Base-by-base conservation (phyloP, 306 rosid genomes). In the Adenanthera pavonina region DNA sequence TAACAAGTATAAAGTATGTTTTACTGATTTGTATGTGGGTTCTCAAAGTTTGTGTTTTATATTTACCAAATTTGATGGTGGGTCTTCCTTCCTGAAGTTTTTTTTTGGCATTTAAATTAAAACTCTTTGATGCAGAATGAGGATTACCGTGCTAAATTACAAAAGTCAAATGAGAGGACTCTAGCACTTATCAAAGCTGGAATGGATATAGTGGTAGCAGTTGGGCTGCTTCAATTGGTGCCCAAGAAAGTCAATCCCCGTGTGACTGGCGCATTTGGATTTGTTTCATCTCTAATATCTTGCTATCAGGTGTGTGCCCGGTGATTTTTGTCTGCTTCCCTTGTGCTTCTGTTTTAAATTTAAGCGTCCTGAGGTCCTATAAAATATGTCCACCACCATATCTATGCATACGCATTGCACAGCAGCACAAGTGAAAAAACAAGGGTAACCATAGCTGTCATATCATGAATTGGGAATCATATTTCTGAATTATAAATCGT, bases 201-300 rank as follows among this genome's bases (percentile, higher is more conserved):
- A 59, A 74, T 95, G 80, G 99, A 95, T 82, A 74, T 84, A 36
- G 99, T 95, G 66, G 98, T 95, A 20, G 98, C 98, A 3, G 88
- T 80, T 78, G 98, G 99, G 66, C 83, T 95, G 84, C 99, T 95
- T 81, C 99, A 93, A 88, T 70, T 95, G 90, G 91, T 92, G 13
- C 99, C 99, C 8, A 86, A 89, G 89, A 95, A 92, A 87, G 87
- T 93, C 65, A 95, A 87, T 15, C 93, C 99, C 0, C 99, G 97
- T 12, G 96, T 95, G 15, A 93, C 99, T 4, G 99, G 99, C 54
- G 97, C 91, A 25, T 84, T 95, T 57, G 99, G 99, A 81, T 93
- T 95, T 86, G 88, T 78, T 66, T 54, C 91, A 84, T 95, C 99
- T 66, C 90, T 95, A 64, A 93, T 95, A 78, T 92, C 99, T 36